Conservation (phyloP, 441 rosid species). For the Rhodomyrtus psidioides region DNA sequence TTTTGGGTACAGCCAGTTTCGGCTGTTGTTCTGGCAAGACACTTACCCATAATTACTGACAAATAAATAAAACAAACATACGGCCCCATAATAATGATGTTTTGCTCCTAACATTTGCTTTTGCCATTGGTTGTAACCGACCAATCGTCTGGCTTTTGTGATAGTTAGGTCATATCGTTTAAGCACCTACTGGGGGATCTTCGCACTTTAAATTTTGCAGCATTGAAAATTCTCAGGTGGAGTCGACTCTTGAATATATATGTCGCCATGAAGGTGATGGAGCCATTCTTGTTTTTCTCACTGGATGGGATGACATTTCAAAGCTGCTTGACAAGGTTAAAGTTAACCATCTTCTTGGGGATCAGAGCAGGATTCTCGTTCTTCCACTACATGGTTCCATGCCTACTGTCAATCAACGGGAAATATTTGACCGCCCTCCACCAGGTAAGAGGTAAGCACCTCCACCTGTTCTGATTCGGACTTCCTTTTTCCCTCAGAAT, state of each 20-base stretch:
- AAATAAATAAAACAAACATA: background rate
- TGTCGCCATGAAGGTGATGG: slow-evolving; percentile 79
- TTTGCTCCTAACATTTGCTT: background rate
- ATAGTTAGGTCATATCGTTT: background rate
- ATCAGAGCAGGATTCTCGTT: slow-evolving; percentile 64
- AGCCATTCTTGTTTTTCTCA: slow-evolving; percentile 88
- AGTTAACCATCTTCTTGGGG: slow-evolving; percentile 69
- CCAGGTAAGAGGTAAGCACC: slow-evolving; percentile 49
- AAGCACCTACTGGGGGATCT: background rate
- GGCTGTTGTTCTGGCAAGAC: background rate
- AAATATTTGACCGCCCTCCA: slow-evolving; percentile 83
- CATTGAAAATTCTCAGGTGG: slow-evolving; percentile 43
- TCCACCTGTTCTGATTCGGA: background rate
- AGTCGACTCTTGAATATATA: slow-evolving; percentile 62
- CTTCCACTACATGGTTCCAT: slow-evolving; percentile 92
- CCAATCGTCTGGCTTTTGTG: background rate
- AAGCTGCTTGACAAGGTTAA: slow-evolving; percentile 71
- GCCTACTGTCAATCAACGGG: slow-evolving; percentile 83
- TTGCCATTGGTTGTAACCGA: background rate
- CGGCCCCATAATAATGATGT: background rate
- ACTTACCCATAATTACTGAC: background rate
- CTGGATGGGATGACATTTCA: slow-evolving; percentile 97
- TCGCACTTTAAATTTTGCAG: background rate
- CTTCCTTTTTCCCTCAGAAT: background rate
- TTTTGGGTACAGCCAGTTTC: background rate